These are phyloP conservation scores for Vitis amurensis DNA, from an alignment of 164 flowering plant species.

Conservation along the genomic window DNA sequence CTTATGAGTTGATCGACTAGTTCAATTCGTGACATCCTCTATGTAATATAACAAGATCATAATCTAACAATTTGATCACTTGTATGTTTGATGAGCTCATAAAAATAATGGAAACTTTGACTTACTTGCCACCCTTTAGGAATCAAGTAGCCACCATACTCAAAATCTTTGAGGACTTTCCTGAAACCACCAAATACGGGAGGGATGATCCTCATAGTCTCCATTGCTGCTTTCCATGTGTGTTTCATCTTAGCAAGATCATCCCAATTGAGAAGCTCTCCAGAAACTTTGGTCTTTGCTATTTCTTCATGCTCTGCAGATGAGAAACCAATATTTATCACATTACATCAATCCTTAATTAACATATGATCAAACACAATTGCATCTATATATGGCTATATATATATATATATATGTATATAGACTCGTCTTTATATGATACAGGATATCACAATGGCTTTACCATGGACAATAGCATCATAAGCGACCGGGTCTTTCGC, in stretches of 20 bases:
- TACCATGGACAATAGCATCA: conserved; percentile 18
- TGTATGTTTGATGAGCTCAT: neutral
- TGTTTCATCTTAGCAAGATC: conserved; percentile 32
- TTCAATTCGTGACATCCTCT: no score
- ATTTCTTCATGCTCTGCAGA: conserved; percentile 20
- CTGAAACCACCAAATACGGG: conserved; percentile 29
- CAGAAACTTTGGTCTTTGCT: neutral
- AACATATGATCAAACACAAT: no score
- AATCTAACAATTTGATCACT: no score
- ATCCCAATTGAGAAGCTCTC: conserved; percentile 17
- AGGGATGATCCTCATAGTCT: conserved; percentile 28
- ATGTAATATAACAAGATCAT: no score
- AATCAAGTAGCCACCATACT: conserved; percentile 22
- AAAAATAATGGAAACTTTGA: neutral
- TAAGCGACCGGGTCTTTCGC: conserved; percentile 15
- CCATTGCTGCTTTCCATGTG: conserved; percentile 33
- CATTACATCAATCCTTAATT: no score
- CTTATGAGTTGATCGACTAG: no score
- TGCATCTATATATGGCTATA: no score
- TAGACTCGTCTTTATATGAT: no score
- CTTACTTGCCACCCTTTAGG: conserved; percentile 28
- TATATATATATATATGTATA: no score
- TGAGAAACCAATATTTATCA: neutral
- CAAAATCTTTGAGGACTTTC: conserved; percentile 14
- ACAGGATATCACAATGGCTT: neutral